A percentile compares a stretch with the other conserved stretches of the same genome.
Conservation (phyloP, 495 filamentous ascomycete species). For the Sabuloglossum arenarium region DNA sequence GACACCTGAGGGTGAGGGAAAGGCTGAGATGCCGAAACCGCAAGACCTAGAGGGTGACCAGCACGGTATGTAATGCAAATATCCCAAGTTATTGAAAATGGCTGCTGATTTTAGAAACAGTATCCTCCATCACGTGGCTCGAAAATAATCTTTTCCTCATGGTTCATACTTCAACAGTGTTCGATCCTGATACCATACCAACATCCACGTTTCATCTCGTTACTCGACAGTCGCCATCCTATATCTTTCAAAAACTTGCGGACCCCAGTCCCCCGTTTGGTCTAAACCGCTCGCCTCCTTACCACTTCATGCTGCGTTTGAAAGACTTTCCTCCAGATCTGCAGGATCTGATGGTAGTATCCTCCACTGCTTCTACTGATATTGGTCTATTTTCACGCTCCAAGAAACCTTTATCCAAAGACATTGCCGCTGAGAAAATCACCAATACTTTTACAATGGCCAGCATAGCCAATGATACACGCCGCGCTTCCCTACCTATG, state of each 20-base stretch:
- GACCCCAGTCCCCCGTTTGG: conserved; percentile 53
- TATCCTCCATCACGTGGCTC: conserved; percentile 75
- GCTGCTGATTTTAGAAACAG: conserved; percentile 20
- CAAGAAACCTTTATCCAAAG: conserved; percentile 36
- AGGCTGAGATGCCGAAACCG: conserved; percentile 60
- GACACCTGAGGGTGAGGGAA: conserved; percentile 54
- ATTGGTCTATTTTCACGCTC: conserved; percentile 60
- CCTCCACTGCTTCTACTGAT: conserved; percentile 58
- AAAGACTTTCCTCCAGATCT: conserved; percentile 59
- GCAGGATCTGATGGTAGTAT: conserved; percentile 57
- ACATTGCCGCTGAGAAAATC: conserved; percentile 35
- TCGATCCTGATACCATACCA: conserved; percentile 32
- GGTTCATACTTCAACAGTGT: conserved; percentile 44
- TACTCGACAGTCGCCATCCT: conserved; percentile 34
- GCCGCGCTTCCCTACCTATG: conserved; percentile 56
- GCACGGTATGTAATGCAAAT: conserved; percentile 32
- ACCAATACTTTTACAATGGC: conserved; percentile 51
- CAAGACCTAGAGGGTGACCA: conserved; percentile 41
- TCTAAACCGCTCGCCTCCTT: conserved; percentile 40
- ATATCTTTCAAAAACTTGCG: conserved; percentile 48
- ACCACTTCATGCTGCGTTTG: conserved; percentile 55
- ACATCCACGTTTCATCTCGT: conserved; percentile 56
- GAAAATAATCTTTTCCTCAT: conserved; percentile 71
- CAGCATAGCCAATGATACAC: conserved; percentile 52
- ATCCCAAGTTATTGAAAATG: background rate